Evolutionary conservation across 2,329 filamentous ascomycete genomes (phyloP).

Genomic region (Trichoderma asperellum): DNA sequence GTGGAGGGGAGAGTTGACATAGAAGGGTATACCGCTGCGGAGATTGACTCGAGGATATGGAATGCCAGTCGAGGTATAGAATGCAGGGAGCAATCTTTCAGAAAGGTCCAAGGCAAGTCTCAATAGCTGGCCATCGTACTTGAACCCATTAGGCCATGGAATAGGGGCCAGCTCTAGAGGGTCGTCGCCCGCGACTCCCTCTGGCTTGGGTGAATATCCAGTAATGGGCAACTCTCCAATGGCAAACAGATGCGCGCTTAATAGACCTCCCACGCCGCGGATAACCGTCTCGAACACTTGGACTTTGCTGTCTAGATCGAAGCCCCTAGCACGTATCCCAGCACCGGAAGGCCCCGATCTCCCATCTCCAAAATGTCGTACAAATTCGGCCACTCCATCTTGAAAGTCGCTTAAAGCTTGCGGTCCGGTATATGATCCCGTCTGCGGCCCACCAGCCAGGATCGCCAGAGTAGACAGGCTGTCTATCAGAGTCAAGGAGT

Average conservation of each 20-base stretch:
- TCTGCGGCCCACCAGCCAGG: constrained; percentile 71
- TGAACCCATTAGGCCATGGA: constrained; percentile 74
- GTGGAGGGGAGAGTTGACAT: constrained; percentile 81
- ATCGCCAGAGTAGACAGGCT: constrained; percentile 94
- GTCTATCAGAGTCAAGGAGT: constrained; percentile 93
- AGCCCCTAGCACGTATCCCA: constrained; percentile 76
- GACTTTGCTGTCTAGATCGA: constrained; percentile 96
- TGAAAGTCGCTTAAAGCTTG: constrained; percentile 75
- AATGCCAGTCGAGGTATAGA: constrained; percentile 87
- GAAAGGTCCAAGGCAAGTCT: constrained; percentile 87
- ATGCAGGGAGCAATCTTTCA: constrained; percentile 83
- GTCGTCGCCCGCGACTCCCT: constrained; percentile 37
- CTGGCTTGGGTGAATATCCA: constrained; percentile 66
- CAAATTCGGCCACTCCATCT: constrained; percentile 73
- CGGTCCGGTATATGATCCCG: constrained; percentile 43
- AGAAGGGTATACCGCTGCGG: constrained; percentile 88
- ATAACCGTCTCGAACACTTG: constrained; percentile 99
- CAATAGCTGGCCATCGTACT: constrained; percentile 87
- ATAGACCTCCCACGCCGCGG: constrained; percentile 82
- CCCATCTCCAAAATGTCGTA: constrained; percentile 86
- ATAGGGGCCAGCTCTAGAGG: constrained; percentile 60
- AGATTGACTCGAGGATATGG: constrained; percentile 95
- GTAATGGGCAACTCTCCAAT: constrained; percentile 85
- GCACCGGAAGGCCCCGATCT: constrained; percentile 67
- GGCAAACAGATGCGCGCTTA: constrained; percentile 94